phyloP scores from a whole-genome alignment of 169 alveolate genomes.

The Eimeria maxima region DNA sequence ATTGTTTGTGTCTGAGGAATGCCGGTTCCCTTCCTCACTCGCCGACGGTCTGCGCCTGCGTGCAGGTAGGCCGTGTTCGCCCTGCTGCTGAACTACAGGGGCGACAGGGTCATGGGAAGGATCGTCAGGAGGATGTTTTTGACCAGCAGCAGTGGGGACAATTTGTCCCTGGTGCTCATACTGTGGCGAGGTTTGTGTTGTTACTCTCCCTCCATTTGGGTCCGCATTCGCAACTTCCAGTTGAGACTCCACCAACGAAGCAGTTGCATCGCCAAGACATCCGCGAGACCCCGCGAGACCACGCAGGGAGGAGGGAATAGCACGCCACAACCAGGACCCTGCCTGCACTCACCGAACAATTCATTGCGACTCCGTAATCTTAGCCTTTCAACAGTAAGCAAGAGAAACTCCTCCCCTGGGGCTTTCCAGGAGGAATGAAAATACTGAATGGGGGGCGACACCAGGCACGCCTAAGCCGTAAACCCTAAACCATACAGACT shows the following conservation, averaged over 20 bases:
- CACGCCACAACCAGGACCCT: slow-evolving; percentile 78
- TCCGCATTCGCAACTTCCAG: not conserved
- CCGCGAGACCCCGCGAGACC: slow-evolving; percentile 73
- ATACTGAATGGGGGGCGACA: not conserved
- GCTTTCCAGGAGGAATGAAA: not conserved
- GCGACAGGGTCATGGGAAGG: not conserved
- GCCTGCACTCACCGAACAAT: slow-evolving; percentile 46
- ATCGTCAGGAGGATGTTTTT: not conserved
- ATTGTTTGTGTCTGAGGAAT: not conserved
- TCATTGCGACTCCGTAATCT: not conserved
- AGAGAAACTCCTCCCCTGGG: not conserved
- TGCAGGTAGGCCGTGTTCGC: not conserved
- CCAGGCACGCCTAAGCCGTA: not conserved
- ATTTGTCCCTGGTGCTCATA: not conserved
- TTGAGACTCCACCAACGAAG: not conserved
- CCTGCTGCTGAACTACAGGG: not conserved
- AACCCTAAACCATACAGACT: not conserved
- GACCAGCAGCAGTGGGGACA: not conserved
- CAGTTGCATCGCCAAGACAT: not conserved
- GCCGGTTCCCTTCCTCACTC: not conserved
- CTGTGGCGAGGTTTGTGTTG: not conserved
- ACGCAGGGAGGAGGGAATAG: slow-evolving; percentile 64
- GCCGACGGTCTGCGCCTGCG: slow-evolving; percentile 71
- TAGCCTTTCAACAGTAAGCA: not conserved
- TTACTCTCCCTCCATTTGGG: not conserved